Percentiles rank a stretch among this genome's conserved stretches.
Conservation (phyloP, 164 flowering plant genomes). For the Warburgia ugandensis region DNA sequence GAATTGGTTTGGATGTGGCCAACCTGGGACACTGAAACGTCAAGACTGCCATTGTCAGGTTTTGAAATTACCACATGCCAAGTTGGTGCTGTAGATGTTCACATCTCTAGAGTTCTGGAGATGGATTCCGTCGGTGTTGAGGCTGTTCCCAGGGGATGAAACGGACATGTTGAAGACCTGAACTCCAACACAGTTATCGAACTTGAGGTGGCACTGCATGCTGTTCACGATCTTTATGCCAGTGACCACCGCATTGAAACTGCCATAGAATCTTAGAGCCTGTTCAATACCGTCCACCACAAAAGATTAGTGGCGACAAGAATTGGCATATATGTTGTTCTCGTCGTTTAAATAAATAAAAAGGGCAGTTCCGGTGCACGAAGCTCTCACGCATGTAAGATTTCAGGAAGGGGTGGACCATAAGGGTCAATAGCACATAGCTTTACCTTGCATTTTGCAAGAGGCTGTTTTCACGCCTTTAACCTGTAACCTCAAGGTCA, state of each 20-base stretch:
- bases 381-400: too few species aligned
- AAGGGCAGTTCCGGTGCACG: too few species aligned
- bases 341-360: neutral
- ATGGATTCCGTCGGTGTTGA: conserved; percentile 43
- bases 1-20: too few species aligned
- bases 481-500: too few species aligned
- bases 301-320: too few species aligned
- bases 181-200: conserved; percentile 30
- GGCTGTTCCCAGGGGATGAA: conserved; percentile 34
- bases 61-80: conserved; percentile 32
- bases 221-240: conserved; percentile 33
- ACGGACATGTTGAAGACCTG: conserved; percentile 19
- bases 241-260: conserved; percentile 23
- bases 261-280: conserved; percentile 36
- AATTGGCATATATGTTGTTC: neutral
- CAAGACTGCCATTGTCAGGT: neutral
- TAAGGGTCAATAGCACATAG: too few species aligned
- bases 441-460: too few species aligned
- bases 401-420: too few species aligned
- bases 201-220: conserved; percentile 37
- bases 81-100: conserved; percentile 17
- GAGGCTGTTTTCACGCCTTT: too few species aligned
- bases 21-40: neutral
- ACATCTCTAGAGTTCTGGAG: conserved; percentile 37
- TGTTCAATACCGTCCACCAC: neutral